These are phyloP conservation scores for Aristolochia contorta DNA, from an alignment of 164 flowering plant species.

Conservation along the genomic window DNA sequence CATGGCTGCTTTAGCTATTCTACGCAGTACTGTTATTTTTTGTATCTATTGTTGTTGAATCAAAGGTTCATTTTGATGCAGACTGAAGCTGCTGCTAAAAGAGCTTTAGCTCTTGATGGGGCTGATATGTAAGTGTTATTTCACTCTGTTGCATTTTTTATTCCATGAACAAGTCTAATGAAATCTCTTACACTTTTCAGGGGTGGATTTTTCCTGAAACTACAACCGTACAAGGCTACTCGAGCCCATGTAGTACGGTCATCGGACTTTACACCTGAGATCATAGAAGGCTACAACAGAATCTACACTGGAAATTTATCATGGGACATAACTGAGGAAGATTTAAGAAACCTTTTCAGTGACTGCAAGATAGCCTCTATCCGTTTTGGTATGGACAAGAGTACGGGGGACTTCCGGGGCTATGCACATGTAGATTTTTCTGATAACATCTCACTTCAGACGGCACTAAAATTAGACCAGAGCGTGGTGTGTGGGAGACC, in stretches of 20 bases:
- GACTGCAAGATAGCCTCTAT: constrained; percentile 60
- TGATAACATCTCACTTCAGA: constrained; percentile 41
- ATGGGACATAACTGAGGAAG: constrained; percentile 87
- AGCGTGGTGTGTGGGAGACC: constrained; percentile 62
- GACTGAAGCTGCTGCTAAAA: constrained; percentile 92
- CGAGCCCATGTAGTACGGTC: constrained; percentile 6
- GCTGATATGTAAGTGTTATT: constrained; percentile 73
- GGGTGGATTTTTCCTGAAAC: constrained; percentile 79
- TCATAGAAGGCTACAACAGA: constrained; percentile 79
- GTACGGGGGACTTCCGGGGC: constrained; percentile 71
- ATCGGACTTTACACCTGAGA: constrained; percentile 48
- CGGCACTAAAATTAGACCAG: constrained; percentile 79
- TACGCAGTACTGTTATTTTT: too few species aligned
- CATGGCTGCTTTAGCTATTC: too few species aligned
- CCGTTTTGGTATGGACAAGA: constrained; percentile 80
- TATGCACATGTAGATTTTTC: constrained; percentile 90
- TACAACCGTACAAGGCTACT: constrained; percentile 58
- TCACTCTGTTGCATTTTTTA: background rate
- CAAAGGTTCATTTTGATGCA: constrained; percentile 21
- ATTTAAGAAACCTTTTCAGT: constrained; percentile 53
- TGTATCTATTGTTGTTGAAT: too few species aligned
- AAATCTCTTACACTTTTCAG: constrained; percentile 23
- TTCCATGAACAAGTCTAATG: background rate
- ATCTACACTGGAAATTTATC: constrained; percentile 80
- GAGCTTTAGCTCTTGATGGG: constrained; percentile 82